These are phyloP conservation scores for Cystoisospora suis DNA, from an alignment of 169 alveolate genomes.

Conservation along the genomic window DNA sequence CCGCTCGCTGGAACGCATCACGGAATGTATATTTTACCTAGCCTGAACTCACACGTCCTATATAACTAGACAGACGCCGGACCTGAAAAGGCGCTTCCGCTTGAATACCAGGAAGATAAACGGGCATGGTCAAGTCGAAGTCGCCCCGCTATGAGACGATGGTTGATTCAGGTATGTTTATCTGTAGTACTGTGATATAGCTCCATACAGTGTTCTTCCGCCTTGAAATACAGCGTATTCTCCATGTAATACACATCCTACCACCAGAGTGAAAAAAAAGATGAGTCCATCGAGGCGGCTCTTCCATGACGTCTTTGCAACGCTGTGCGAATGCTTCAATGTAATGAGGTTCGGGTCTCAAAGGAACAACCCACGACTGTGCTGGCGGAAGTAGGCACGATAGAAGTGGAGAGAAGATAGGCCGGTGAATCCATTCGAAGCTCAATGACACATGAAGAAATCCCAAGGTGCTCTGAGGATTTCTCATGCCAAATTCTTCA, in stretches of 20 bases:
- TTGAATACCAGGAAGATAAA: too few relatives aligned
- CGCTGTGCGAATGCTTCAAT: slow-evolving; percentile 36
- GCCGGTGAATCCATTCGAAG: slow-evolving; percentile 48
- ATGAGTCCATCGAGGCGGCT: slow-evolving; percentile 53
- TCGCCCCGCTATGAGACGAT: too few relatives aligned
- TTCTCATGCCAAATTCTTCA: slow-evolving; percentile 67
- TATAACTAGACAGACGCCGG: too few relatives aligned
- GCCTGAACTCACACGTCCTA: too few relatives aligned
- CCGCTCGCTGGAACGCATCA: too few relatives aligned
- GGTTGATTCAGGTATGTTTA: too few relatives aligned
- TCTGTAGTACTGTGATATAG: too few relatives aligned
- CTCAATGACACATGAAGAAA: slow-evolving; percentile 25
- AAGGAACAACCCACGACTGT: slow-evolving; percentile 52
- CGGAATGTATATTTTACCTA: too few relatives aligned
- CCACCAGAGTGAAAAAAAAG: slow-evolving; percentile 27
- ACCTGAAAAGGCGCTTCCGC: too few relatives aligned
- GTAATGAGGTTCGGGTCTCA: slow-evolving; percentile 60
- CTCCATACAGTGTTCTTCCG: too few relatives aligned
- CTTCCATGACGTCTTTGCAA: not conserved
- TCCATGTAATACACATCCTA: not conserved
- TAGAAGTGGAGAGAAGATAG: slow-evolving; percentile 15
- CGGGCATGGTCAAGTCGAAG: too few relatives aligned
- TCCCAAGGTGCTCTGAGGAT: slow-evolving; percentile 56
- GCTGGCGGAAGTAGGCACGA: slow-evolving; percentile 44
- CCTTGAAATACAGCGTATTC: too few relatives aligned